phyloP scores from a whole-genome alignment of 257 asterid species.

The Gentiana straminea region DNA sequence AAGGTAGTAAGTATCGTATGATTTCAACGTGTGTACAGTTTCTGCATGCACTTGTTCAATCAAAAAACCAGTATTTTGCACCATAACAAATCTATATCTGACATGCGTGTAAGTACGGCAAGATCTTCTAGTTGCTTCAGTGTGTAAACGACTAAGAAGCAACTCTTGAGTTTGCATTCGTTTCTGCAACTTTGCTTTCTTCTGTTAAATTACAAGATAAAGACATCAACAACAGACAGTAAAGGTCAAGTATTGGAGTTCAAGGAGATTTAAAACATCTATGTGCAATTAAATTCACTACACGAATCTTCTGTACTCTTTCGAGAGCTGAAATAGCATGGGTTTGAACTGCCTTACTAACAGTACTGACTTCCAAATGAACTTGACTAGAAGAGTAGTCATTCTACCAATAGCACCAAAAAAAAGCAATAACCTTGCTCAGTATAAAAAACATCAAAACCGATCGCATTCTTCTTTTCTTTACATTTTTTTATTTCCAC shows the following conservation, averaged over 20 bases:
- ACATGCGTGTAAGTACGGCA: constrained; percentile 42
- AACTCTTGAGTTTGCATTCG: constrained; percentile 32
- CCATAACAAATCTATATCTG: constrained; percentile 62
- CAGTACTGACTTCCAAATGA: constrained; percentile 49
- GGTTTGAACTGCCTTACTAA: constrained; percentile 39
- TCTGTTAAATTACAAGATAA: constrained; percentile 52
- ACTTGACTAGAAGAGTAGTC: constrained; percentile 47
- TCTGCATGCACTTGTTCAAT: too few relatives aligned
- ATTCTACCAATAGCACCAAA: constrained; percentile 32
- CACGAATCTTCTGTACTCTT: constrained; percentile 64
- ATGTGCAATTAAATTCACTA: constrained; percentile 9
- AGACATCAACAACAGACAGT: too few relatives aligned
- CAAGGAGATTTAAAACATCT: background rate
- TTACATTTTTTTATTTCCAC: too few relatives aligned
- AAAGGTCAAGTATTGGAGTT: background rate
- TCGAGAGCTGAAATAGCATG: constrained; percentile 58
- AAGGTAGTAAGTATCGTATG: too few relatives aligned
- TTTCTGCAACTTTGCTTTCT: constrained; percentile 41
- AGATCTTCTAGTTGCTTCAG: constrained; percentile 41
- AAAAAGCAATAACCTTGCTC: constrained; percentile 6
- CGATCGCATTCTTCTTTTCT: background rate
- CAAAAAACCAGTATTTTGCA: too few relatives aligned
- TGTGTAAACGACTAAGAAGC: constrained; percentile 26
- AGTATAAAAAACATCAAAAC: background rate
- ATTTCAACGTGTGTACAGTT: too few relatives aligned